Evolutionary conservation across 139 green algal genomes (phyloP).

Genomic region (Chlorella sp.): DNA sequence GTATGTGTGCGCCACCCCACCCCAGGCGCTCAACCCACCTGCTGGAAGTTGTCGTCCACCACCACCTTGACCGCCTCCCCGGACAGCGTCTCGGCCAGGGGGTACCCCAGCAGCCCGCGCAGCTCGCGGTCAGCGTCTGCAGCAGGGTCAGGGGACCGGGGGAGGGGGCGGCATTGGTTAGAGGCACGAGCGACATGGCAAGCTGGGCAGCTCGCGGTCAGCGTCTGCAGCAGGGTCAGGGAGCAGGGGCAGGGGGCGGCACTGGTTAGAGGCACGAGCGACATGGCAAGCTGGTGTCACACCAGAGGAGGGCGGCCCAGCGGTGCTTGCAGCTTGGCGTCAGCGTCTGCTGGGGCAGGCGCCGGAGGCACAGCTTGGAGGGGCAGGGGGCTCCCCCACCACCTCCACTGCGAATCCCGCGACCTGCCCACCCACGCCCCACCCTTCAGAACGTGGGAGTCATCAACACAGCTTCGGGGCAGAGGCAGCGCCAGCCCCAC

Average conservation of each 20-base stretch:
- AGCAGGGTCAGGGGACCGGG: neutral
- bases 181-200: neutral
- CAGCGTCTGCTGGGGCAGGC: slow-evolving; percentile 37
- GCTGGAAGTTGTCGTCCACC: slow-evolving; percentile 32
- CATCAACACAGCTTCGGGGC: too few species aligned
- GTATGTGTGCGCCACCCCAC: too few species aligned
- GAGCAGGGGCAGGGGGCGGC: neutral
- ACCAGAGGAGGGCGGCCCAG: too few species aligned
- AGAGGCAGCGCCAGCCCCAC: neutral
- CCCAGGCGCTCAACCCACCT: too few species aligned
- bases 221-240: slow-evolving; percentile 30
- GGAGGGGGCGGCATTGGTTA: neutral
- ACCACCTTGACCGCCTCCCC: slow-evolving; percentile 61
- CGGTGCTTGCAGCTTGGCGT: slow-evolving; percentile 72
- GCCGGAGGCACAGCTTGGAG: too few species aligned
- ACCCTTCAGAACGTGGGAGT: too few species aligned
- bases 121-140: slow-evolving; percentile 67
- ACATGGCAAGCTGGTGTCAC: neutral
- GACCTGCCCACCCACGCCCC: too few species aligned
- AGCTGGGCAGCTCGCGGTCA: slow-evolving; percentile 62
- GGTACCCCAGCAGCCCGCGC: slow-evolving; percentile 82
- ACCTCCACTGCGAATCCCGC: too few species aligned
- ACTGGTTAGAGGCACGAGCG: neutral
- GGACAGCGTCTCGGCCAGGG: slow-evolving; percentile 83
- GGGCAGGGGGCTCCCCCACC: too few species aligned